Conservation (phyloP, 352 stramenopile genomes). For the Paralagenidium karlingii region DNA sequence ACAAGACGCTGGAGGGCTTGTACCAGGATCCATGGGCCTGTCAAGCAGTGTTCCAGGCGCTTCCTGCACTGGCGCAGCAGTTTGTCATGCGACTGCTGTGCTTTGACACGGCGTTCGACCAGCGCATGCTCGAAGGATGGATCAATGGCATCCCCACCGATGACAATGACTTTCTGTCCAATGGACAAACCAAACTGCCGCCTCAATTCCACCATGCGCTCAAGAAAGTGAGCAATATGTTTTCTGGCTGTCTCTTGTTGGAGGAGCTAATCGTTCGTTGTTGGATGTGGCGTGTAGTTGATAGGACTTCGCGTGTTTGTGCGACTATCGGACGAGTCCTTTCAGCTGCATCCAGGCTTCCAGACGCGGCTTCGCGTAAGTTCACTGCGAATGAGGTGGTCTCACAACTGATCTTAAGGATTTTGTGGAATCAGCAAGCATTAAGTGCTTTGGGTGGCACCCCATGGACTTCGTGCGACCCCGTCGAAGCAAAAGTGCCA, state of each 20-base stretch:
- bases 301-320: constrained; percentile 45
- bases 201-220: constrained; percentile 36
- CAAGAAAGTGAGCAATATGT: constrained; percentile 11
- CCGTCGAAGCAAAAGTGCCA: constrained; percentile 23
- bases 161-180: too few species aligned
- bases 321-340: constrained; percentile 13
- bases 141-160: constrained; percentile 53
- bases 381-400: too few species aligned
- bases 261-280: background rate
- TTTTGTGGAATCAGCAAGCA: constrained; percentile 20
- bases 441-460: constrained; percentile 58
- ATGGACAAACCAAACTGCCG: constrained; percentile 16
- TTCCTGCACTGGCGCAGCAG: constrained; percentile 78
- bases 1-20: constrained; percentile 55
- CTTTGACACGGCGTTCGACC: constrained; percentile 29
- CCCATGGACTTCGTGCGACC: constrained; percentile 64
- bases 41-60: constrained; percentile 80
- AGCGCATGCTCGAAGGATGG: constrained; percentile 49
- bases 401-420: background rate
- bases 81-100: constrained; percentile 83
- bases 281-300: constrained; percentile 7
- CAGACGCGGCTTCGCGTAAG: constrained; percentile 45
- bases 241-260: background rate
- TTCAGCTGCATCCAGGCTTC: constrained; percentile 37
- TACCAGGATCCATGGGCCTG: constrained; percentile 83